Percentiles rank a stretch among this genome's conserved stretches.
These are phyloP conservation scores for Ophiocordyceps camponoti-saundersi DNA, from an alignment of 2,329 filamentous ascomycete species.

Conservation along the genomic window DNA sequence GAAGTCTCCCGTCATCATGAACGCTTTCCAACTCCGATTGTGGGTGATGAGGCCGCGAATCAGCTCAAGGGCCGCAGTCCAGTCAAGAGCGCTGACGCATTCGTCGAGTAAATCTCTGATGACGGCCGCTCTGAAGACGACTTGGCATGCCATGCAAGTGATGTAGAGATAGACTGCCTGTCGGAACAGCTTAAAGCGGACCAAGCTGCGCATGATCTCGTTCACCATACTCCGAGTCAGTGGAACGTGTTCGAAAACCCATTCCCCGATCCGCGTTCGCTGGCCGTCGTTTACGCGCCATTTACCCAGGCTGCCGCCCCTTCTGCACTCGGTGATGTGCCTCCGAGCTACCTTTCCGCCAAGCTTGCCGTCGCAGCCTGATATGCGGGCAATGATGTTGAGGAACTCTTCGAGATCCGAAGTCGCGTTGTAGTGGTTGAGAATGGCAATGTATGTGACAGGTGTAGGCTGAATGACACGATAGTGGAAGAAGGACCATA, in stretches of 20 bases:
- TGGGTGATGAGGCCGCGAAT: slow-evolving; percentile 11
- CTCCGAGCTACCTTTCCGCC: slow-evolving; percentile 22
- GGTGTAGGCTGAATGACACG: slow-evolving; percentile 28
- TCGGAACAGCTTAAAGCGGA: slow-evolving; percentile 27
- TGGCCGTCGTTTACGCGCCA: slow-evolving; percentile 12
- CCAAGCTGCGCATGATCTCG: slow-evolving; percentile 27
- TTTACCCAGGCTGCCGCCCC: slow-evolving; percentile 8
- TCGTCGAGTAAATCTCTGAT: slow-evolving; percentile 22
- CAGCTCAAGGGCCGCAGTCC: slow-evolving; percentile 15
- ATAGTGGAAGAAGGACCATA: slow-evolving; percentile 29
- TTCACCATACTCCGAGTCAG: slow-evolving; percentile 24
- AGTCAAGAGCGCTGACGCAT: slow-evolving; percentile 24
- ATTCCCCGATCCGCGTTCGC: slow-evolving; percentile 13
- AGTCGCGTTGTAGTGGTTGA: slow-evolving; percentile 30
- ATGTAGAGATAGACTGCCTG: slow-evolving; percentile 26
- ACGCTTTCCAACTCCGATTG: slow-evolving; percentile 9
- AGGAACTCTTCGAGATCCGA: slow-evolving; percentile 25
- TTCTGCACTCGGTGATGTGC: slow-evolving; percentile 13
- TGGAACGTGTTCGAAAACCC: slow-evolving; percentile 21
- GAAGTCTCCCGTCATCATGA: slow-evolving; percentile 8
- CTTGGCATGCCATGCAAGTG: slow-evolving; percentile 18
- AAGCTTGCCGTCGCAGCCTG: slow-evolving; percentile 20
- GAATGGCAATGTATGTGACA: slow-evolving; percentile 28
- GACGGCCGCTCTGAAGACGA: slow-evolving; percentile 13
- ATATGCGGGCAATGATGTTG: slow-evolving; percentile 25